Conservation (phyloP, 345 rosid genomes). For the Salix koriyanagi region DNA sequence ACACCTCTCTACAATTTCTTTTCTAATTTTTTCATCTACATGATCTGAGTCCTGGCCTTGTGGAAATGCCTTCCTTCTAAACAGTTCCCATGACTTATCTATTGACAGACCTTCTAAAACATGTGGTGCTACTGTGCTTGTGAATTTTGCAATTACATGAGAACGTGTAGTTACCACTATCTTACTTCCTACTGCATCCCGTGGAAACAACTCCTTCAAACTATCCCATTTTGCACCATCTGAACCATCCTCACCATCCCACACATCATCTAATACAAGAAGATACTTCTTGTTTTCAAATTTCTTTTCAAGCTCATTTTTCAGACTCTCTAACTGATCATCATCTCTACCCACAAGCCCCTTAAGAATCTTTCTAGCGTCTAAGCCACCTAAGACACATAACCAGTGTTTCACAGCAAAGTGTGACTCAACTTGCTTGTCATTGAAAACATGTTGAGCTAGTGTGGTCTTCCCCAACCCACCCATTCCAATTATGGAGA, state of each 20-base stretch:
- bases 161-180: background rate
- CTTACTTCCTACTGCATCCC: slow-evolving; percentile 1
- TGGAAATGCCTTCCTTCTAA: background rate
- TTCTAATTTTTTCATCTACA: background rate
- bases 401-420: slow-evolving; percentile 23
- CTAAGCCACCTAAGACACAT: slow-evolving; percentile 13
- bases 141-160: background rate
- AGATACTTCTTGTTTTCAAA: background rate
- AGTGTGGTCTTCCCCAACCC: slow-evolving; percentile 27
- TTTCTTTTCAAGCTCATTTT: background rate
- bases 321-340: background rate
- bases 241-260: background rate
- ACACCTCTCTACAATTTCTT: background rate
- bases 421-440: background rate
- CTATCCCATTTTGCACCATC: background rate
- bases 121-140: background rate
- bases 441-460: slow-evolving; percentile 21
- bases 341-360: background rate
- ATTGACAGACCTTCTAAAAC: background rate
- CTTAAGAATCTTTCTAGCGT: background rate
- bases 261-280: slow-evolving; percentile 24
- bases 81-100: background rate
- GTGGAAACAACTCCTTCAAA: no score
- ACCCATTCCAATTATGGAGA: slow-evolving; percentile 22
- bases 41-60: background rate